Evolutionary conservation across 2,329 filamentous ascomycete species (phyloP).

Genomic region (Zalaria sp.): DNA sequence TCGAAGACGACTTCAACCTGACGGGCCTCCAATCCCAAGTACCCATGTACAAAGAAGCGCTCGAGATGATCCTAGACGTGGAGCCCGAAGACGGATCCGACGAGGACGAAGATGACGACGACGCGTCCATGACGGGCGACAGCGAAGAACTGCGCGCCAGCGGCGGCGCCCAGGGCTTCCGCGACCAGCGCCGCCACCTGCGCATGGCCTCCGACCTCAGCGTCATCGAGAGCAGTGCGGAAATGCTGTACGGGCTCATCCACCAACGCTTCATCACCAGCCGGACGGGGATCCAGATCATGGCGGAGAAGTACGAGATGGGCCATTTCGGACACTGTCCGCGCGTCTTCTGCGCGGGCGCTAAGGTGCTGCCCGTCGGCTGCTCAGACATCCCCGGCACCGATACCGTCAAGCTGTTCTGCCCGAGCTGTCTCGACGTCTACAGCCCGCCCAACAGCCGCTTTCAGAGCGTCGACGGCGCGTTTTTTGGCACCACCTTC

Average conservation of each 20-base stretch:
- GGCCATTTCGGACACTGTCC: constrained; percentile 93
- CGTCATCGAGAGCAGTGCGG: constrained; percentile 93
- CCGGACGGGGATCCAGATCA: constrained; percentile 89
- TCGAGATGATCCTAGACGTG: constrained; percentile 98
- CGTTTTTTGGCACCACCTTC: constrained; percentile 96
- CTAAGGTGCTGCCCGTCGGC: constrained; percentile 83
- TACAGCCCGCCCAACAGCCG: constrained; percentile 95
- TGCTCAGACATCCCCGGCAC: constrained; percentile 89
- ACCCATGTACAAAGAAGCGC: constrained; percentile 95
- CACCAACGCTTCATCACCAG: constrained; percentile 98
- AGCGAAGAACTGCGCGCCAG: constrained; percentile 40
- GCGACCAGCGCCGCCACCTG: constrained; percentile 57
- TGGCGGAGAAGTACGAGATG: constrained; percentile 97
- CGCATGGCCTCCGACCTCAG: constrained; percentile 86
- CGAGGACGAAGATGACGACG: constrained; percentile 49
- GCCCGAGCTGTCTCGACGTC: constrained; percentile 88
- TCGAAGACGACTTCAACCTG: constrained; percentile 98
- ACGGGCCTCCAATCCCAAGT: constrained; percentile 92
- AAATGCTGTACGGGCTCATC: constrained; percentile 94
- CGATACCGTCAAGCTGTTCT: constrained; percentile 97
- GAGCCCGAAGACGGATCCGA: constrained; percentile 82
- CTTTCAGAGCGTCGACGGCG: constrained; percentile 93
- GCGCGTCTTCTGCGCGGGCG: constrained; percentile 81
- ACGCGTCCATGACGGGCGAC: constrained; percentile 33
- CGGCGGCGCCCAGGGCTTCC: constrained; percentile 14